Evolutionary conservation across 2,329 filamentous ascomycete species (phyloP), one percentile per base, ranked within the genome.

Genomic region (Pestalotiopsis sp.): DNA sequence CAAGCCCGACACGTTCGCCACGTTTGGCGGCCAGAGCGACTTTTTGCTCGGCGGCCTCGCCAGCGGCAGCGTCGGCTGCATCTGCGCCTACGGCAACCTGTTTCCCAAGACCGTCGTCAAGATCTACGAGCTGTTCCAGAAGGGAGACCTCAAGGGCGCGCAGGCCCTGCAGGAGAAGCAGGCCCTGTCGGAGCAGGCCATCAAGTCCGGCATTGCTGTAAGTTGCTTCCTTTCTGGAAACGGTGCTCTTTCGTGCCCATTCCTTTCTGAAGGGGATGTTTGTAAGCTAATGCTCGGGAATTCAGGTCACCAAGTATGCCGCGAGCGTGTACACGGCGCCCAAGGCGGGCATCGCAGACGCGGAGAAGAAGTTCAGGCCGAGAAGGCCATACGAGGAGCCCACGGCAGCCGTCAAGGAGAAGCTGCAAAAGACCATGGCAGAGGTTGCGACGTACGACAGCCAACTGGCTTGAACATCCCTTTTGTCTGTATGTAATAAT

Each of bases 11-110:
- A 77, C 83, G 11, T 94, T 94, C 74, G 86, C 90, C 1, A 86
- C 89, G 0, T 93, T 88, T 73, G 91, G 90, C 0, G 92, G 92
- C 0, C 91, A 94, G 79, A 88, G 87, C 1, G 92, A 94, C 74
- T 94, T 92, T 76, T 78, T 94, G 26, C 80, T 91, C 62, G 88
- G 87, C 2, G 88, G 86, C 0, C 76, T 91, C 40, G 83, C 83
- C 1, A 84, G 85, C 6, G 89, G 89, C 17, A 86, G 84, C 38
- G 83, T 84, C 2, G 89, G 89, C 10, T 87, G 84, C 70, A 87
- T 91, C 63, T 87, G 88, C 0, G 89, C 87, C 3, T 86, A 91
- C 69, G 89, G 83, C 30, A 91, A 91, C 70, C 79, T 91, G 2
- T 89, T 86, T 71, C 88, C 88, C 9, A 84, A 83, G 73, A 83